A percentile compares a stretch with the other conserved stretches of the same genome.
These are phyloP conservation scores for Coprinellus aureogranulatus DNA, from an alignment of 768 basidiomycete species.

Conservation along the genomic window DNA sequence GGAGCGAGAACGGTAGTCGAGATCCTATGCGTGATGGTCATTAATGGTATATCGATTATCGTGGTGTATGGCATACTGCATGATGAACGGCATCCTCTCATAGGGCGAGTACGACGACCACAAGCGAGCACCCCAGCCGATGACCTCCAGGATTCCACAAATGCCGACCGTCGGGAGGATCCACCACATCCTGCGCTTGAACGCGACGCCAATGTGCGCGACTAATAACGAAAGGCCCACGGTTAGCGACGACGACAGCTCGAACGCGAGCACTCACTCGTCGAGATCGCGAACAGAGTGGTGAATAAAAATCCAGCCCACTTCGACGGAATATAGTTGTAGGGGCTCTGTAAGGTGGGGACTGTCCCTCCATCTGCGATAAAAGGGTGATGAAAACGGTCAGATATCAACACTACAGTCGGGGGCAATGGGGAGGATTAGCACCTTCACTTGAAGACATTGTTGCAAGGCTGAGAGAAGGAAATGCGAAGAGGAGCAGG, in stretches of 20 bases:
- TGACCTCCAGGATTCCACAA: constrained; percentile 22
- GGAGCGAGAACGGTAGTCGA: constrained; percentile 36
- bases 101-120: constrained; percentile 20
- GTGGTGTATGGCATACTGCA: constrained; percentile 16
- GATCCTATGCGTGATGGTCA: constrained; percentile 18
- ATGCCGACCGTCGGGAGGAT: constrained; percentile 20
- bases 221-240: no score
- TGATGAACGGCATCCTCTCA: constrained; percentile 15
- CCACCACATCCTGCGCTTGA: constrained; percentile 20
- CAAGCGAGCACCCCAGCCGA: constrained; percentile 23
- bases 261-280: neutral
- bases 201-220: constrained; percentile 16
- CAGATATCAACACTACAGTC: no score
- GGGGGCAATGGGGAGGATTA: no score
- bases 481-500: no score
- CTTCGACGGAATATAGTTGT: neutral
- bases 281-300: neutral
- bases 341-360: neutral
- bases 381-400: no score
- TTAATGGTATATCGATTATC: constrained; percentile 11
- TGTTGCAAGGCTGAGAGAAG: no score
- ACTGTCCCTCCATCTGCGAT: no score
- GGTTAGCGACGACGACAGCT: neutral
- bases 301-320: neutral
- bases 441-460: no score